These are phyloP conservation scores for Corinectria fuckeliana DNA, from an alignment of 2,329 filamentous ascomycete species.

Conservation along the genomic window DNA sequence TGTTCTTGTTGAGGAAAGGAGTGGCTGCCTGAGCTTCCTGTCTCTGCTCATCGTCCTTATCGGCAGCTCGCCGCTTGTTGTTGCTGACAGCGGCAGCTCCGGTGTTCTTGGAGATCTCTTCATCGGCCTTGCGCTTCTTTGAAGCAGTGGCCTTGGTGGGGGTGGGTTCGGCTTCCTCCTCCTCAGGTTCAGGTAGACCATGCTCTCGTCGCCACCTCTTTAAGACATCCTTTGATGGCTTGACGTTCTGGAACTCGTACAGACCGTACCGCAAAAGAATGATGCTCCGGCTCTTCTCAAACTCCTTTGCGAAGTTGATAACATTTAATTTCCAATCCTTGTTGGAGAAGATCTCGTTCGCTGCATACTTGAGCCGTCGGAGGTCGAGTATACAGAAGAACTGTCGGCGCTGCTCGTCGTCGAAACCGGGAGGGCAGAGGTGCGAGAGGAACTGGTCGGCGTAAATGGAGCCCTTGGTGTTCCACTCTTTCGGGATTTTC, in stretches of 20 bases:
- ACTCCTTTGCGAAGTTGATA: conserved; percentile 68
- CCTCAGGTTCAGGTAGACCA: conserved; percentile 58
- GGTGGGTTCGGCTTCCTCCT: conserved; percentile 47
- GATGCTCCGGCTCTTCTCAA: conserved; percentile 67
- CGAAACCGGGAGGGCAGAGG: conserved; percentile 62
- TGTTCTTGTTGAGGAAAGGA: conserved; percentile 52
- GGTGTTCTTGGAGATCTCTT: conserved; percentile 52
- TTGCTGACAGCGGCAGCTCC: conserved; percentile 44
- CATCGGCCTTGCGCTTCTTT: conserved; percentile 65
- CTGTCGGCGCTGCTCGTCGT: conserved; percentile 65
- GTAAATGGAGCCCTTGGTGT: conserved; percentile 61
- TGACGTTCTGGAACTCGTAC: conserved; percentile 68
- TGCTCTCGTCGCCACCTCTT: conserved; percentile 65
- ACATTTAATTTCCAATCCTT: conserved; percentile 70
- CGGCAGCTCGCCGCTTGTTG: conserved; percentile 58
- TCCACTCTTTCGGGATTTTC: conserved; percentile 60
- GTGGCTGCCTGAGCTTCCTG: conserved; percentile 39
- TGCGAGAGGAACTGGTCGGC: conserved; percentile 65
- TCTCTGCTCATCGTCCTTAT: conserved; percentile 50
- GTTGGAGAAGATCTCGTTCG: conserved; percentile 64
- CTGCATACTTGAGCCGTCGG: conserved; percentile 66
- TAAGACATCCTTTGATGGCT: conserved; percentile 63
- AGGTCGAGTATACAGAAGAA: conserved; percentile 69
- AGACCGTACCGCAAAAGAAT: conserved; percentile 67
- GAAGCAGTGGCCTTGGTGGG: conserved; percentile 44